Evolutionary conservation across 2,329 filamentous ascomycete genomes (phyloP).

Genomic region (Penicillium psychrosexuale): DNA sequence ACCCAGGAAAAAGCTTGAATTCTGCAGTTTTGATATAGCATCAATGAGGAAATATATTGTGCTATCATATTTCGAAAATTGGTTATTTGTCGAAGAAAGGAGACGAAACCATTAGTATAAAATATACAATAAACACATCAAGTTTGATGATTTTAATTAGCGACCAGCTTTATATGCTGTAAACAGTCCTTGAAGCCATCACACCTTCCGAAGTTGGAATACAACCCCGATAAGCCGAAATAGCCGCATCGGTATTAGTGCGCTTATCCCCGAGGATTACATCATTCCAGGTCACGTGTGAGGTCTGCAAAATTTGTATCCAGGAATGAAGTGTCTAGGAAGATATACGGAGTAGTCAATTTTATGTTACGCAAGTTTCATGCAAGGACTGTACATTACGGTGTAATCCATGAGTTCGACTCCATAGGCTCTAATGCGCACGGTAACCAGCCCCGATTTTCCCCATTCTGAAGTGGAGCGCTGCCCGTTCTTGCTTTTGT

Average conservation of each 20-base stretch:
- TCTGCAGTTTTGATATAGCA: neutral
- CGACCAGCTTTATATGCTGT: neutral
- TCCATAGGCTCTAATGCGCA: neutral
- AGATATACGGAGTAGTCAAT: neutral
- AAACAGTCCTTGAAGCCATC: neutral
- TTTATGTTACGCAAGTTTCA: neutral
- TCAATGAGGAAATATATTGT: neutral
- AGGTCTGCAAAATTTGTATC: neutral
- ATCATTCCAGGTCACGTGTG: neutral
- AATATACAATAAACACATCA: too few relatives aligned
- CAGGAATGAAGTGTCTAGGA: neutral
- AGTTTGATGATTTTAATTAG: neutral
- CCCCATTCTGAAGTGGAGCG: slow-evolving; percentile 9
- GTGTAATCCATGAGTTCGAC: neutral
- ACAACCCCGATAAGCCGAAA: neutral
- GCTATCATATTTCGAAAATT: too few relatives aligned
- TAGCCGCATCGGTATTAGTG: slow-evolving; percentile 4
- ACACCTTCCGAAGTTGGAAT: neutral
- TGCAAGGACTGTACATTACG: neutral
- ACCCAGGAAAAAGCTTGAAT: neutral
- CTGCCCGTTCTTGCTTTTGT: slow-evolving; percentile 15
- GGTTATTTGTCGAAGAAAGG: neutral
- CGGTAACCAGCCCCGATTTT: slow-evolving; percentile 2
- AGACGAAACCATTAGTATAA: neutral
- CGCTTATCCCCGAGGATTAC: slow-evolving; percentile 9